phyloP scores from a whole-genome alignment of 257 asterid genomes.

The Solanum tacnaense region DNA sequence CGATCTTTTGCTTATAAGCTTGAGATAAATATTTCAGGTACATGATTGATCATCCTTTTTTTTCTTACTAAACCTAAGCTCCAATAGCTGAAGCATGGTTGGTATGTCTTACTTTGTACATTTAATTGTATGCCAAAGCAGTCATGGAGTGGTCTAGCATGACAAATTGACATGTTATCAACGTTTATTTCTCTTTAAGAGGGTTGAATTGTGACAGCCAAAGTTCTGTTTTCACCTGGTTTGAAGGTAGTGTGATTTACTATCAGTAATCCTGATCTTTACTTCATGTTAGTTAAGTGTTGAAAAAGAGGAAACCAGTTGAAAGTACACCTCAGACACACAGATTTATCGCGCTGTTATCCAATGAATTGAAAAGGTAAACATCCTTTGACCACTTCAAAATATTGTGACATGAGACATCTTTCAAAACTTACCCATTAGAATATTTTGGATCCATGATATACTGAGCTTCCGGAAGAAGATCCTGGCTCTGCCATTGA shows the following conservation, averaged over 20 bases:
- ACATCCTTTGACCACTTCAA: not conserved
- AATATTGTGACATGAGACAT: not conserved
- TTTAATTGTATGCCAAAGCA: not conserved
- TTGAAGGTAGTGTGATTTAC: not conserved
- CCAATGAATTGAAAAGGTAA: not conserved
- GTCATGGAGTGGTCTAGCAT: not conserved
- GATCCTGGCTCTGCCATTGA: conserved; percentile 48
- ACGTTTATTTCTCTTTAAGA: not conserved
- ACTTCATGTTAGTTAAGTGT: not conserved
- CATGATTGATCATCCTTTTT: not conserved
- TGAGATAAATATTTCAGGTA: not conserved
- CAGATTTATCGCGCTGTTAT: not conserved
- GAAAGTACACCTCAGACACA: not conserved
- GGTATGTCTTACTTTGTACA: not conserved
- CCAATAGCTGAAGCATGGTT: not conserved
- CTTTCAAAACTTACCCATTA: conserved; percentile 47
- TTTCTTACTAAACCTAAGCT: not conserved
- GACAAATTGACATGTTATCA: not conserved
- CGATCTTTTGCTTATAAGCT: not conserved
- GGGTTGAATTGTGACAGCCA: not conserved
- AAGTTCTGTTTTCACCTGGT: not conserved
- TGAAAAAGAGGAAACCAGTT: not conserved
- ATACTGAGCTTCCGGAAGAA: conserved; percentile 67
- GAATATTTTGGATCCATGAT: conserved; percentile 64
- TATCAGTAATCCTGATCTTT: not conserved